phyloP scores from a whole-genome alignment of 768 basidiomycete species.

The Mrakia frigida region DNA sequence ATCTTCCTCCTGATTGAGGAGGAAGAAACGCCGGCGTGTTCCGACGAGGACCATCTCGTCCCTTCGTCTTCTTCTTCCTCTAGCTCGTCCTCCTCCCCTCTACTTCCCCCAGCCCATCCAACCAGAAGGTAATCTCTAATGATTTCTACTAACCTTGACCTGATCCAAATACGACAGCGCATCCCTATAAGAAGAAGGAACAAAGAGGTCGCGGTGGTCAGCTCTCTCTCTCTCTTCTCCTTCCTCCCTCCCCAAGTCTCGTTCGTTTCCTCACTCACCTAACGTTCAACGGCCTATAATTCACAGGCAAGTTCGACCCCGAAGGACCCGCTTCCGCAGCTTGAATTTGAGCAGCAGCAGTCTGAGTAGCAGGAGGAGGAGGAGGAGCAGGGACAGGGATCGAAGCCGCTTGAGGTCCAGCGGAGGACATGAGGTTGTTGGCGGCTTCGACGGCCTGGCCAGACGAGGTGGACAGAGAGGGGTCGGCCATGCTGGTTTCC shows the following conservation, averaged over 20 bases:
- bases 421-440: conserved; percentile 11
- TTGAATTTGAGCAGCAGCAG: neutral
- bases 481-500: no score
- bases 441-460: neutral
- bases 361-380: neutral
- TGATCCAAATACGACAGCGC: conserved; percentile 90
- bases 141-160: conserved; percentile 65
- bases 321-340: neutral
- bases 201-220: neutral
- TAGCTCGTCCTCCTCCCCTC: neutral
- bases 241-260: neutral
- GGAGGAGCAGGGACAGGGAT: neutral
- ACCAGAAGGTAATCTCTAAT: neutral
- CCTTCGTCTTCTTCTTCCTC: neutral
- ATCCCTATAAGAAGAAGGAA: conserved; percentile 52
- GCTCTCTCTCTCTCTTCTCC: neutral
- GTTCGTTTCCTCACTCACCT: conserved; percentile 14
- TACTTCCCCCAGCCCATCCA: neutral
- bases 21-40: neutral
- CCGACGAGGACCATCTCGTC: conserved; percentile 14
- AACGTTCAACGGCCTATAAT: conserved; percentile 31
- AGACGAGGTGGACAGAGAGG: neutral
- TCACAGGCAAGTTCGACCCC: neutral
- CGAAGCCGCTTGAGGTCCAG: conserved; percentile 4
- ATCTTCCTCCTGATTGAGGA: neutral